A percentile compares a stretch with the other conserved stretches of the same genome.
Evolutionary conservation across 257 asterid species (phyloP).

Genomic region (Solanum chiquidenum): DNA sequence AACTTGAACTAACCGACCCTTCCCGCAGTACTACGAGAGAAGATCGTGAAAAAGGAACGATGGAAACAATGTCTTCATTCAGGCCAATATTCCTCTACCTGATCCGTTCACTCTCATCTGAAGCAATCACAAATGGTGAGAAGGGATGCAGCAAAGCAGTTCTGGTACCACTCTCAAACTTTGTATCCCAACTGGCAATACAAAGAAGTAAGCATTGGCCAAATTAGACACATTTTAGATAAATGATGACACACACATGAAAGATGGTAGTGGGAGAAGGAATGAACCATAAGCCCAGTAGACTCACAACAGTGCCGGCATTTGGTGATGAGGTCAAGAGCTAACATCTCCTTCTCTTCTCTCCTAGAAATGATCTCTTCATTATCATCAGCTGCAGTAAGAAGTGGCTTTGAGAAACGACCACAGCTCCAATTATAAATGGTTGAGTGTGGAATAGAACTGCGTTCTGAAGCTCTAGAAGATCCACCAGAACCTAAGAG

Average conservation of each 20-base stretch:
- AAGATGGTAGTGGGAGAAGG: neutral
- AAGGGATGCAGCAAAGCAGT: constrained; percentile 76
- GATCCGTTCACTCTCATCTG: constrained; percentile 79
- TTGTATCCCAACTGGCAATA: constrained; percentile 95
- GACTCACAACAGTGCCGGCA: constrained; percentile 80
- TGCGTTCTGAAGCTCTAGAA: constrained; percentile 60
- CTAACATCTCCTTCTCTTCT: constrained; percentile 76
- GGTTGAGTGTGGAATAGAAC: constrained; percentile 86
- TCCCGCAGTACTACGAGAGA: neutral
- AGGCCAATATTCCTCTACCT: constrained; percentile 34
- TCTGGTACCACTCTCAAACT: constrained; percentile 74
- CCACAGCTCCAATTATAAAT: constrained; percentile 95
- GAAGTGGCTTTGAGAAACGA: constrained; percentile 95
- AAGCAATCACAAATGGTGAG: constrained; percentile 80
- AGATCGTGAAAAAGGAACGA: neutral
- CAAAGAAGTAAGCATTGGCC: constrained; percentile 1
- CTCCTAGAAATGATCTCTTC: constrained; percentile 71
- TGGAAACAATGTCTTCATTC: neutral
- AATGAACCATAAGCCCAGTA: neutral
- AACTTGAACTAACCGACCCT: neutral
- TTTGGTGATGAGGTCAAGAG: constrained; percentile 69
- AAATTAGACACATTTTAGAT: neutral
- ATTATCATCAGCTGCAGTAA: constrained; percentile 66
- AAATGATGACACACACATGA: neutral
- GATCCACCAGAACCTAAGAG: constrained; percentile 71